Base-by-base conservation (phyloP, 2,329 filamentous ascomycete genomes). In the Dactylellina sp. region DNA sequence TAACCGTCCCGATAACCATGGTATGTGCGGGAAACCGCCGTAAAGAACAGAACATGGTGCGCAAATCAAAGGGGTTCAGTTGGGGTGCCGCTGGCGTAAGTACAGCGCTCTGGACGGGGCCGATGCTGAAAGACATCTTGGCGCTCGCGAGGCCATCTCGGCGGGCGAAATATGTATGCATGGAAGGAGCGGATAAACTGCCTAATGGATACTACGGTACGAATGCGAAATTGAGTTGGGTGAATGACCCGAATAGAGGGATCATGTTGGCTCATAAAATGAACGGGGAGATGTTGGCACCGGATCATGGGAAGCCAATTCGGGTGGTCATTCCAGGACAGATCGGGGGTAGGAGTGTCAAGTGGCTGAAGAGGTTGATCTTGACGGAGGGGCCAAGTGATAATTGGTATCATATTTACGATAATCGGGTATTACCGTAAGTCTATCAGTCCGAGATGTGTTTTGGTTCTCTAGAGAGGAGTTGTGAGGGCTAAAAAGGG, bases 351-450 rank as follows among this genome's bases (percentile, higher is more conserved):
- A 86, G 93, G 75, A 96, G 92, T 80, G 93, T 97, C 32, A 97
- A 97, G 81, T 97, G 93, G 93, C 80, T 97, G 70, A 94, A 89
- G 82, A 89, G 85, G 76, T 86, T 97, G 72, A 90, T 93, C 46
- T 81, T 97, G 56, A 94, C 92, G 0, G 86, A 89, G 7, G 84
- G 85, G 22, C 92, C 93, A 0, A 96, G 92, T 79, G 89, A 94
- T 75, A 97, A 96, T 79, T 96, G 92, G 92, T 97, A 97, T 78
- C 93, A 97, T 81, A 92, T 96, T 75, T 93, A 95, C 81, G 93
- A 97, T 80, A 97, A 97, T 80, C 85, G 92, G 70, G 92, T 97
- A 0, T 82, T 97, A 40, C 93, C 93, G 76, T 85, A 78, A 79
- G 59, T 72, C 16, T 24, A 83, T 81, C 2, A 2, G 1, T 24